Evolutionary conservation across 208 protist genomes (phyloP).

Genomic region (Leishmania tarentolae): DNA sequence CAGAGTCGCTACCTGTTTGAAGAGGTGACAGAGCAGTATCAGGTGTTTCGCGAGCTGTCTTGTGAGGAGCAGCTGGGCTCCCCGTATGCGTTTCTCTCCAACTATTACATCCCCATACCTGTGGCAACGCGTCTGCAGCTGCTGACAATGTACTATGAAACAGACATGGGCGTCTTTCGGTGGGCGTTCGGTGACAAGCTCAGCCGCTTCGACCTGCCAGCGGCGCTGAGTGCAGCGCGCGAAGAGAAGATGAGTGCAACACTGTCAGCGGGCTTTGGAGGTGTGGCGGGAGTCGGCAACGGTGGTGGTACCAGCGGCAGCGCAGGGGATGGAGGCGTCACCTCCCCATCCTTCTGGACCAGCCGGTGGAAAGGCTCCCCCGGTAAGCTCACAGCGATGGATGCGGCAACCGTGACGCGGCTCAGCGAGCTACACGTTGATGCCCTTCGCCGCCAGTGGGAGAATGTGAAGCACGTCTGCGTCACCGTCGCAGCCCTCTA

Average conservation of each 20-base stretch:
- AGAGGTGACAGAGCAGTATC: conserved; percentile 79
- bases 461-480: conserved; percentile 82
- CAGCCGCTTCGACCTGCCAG: conserved; percentile 46
- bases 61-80: conserved; percentile 60
- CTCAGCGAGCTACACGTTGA: conserved; percentile 25
- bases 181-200: conserved; percentile 78
- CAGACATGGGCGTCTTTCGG: conserved; percentile 59
- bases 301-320: conserved; percentile 4
- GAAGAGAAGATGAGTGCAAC: conserved; percentile 21
- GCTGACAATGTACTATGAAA: conserved; percentile 81
- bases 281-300: background rate
- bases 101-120: conserved; percentile 66
- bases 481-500: conserved; percentile 69
- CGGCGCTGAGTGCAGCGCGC: conserved; percentile 9
- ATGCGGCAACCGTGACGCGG: conserved; percentile 21
- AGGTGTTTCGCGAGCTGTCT: conserved; percentile 64
- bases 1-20: conserved; percentile 57
- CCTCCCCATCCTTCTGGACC: conserved; percentile 26
- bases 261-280: background rate
- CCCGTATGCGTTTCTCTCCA: conserved; percentile 86
- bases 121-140: conserved; percentile 61
- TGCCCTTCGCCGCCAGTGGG: conserved; percentile 75
- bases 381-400: conserved; percentile 25
- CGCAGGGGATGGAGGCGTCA: background rate
- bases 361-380: conserved; percentile 33